These are phyloP conservation scores for Lasiodiplodia hormozganensis DNA, from an alignment of 2,329 filamentous ascomycete genomes.

Conservation along the genomic window DNA sequence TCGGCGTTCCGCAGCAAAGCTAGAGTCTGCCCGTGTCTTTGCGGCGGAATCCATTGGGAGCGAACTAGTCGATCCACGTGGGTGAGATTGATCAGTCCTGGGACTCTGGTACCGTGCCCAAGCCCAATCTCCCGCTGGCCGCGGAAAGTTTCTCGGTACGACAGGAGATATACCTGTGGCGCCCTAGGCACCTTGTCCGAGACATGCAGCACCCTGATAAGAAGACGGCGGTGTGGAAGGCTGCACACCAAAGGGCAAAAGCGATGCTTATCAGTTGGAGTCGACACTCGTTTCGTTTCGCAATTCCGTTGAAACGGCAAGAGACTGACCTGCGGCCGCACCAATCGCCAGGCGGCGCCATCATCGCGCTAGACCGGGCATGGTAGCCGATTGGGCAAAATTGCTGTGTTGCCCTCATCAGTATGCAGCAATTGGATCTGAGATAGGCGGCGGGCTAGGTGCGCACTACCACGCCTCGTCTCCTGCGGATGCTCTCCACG, in stretches of 20 bases:
- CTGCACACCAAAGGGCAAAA: slow-evolving; percentile 2
- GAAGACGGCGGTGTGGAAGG: background rate
- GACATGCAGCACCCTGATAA: slow-evolving; percentile 10
- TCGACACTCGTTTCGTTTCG: background rate
- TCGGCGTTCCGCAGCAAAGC: slow-evolving; percentile 7
- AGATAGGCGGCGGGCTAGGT: background rate
- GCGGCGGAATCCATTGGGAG: background rate
- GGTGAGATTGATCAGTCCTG: background rate
- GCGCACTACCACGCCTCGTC: background rate
- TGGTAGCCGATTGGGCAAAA: slow-evolving; percentile 3
- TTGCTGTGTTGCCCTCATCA: background rate
- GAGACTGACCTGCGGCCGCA: background rate
- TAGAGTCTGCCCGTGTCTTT: background rate
- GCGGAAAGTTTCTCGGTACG: slow-evolving; percentile 8
- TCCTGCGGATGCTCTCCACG: background rate
- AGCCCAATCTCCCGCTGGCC: slow-evolving; percentile 5
- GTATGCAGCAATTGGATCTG: background rate
- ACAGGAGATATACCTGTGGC: background rate
- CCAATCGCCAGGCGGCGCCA: background rate
- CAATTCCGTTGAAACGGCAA: slow-evolving; percentile 20
- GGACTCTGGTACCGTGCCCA: slow-evolving; percentile 18
- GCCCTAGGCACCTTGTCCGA: slow-evolving; percentile 13
- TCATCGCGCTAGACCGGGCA: background rate
- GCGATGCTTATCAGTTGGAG: background rate
- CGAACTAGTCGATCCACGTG: slow-evolving; percentile 16